Base-by-base conservation (phyloP, 768 basidiomycete species). In the Nidularia sp. region DNA sequence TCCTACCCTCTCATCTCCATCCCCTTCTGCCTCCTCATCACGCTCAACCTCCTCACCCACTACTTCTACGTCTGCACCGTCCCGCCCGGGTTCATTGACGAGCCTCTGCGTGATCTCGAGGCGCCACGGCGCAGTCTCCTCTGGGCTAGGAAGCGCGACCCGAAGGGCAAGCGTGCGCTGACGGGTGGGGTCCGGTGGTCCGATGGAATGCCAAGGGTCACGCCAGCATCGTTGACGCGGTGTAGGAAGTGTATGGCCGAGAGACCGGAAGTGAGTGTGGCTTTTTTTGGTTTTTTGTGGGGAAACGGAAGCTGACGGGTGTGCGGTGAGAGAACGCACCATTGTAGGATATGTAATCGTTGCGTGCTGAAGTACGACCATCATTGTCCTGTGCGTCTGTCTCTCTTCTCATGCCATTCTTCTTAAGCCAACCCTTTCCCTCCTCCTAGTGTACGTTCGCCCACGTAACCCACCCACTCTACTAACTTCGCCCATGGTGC, bases 321-420 rank as follows among this genome's bases (percentile, higher is more conserved):
- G 25, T 29, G 25, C 25, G 25, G 25, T 29, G 25, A 29, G 25
- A 29, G 25, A 29, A 29, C 25, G 4, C 25, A 29, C 25, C 25
- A 29, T 29, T 29, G 25, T 29, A 29, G 86, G 25, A 86, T 97
- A 63, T 97, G 94, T 66, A 91, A 93, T 58, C 81, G 79, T 48
- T 97, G 94, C 62, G 84, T 97, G 29, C 66, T 98, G 44, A 93
- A 93, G 64, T 94, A 86, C 64, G 92, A 93, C 62, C 92, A 93
- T 60, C 92, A 93, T 66, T 93, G 92, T 70, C 90, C 91, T 52
- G 90, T 92, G 63, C 66, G 88, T 84, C 29, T 47, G 31, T n/a
- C 41, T 25, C n/a, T 53, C 31, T 46, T 12, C 15, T 18, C 39
- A 10, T 41, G 39, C 10, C 39, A 18, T 41, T 12, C 12, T 41